Conservation (phyloP, 768 basidiomycete genomes). For the Suillus lakei region DNA sequence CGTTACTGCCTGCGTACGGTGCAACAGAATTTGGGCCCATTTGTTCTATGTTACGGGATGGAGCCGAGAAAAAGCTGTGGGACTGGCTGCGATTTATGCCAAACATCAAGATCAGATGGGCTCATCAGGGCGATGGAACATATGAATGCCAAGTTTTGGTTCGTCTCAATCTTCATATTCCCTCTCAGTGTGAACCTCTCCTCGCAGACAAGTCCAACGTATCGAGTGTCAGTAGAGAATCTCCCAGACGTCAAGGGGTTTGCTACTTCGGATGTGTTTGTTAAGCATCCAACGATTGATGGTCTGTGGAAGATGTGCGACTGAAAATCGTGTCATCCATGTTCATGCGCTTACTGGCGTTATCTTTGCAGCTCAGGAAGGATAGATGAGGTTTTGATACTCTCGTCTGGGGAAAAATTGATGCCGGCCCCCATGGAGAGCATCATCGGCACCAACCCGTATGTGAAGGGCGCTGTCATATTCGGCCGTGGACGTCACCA, state of each 20-base stretch:
- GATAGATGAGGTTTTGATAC: conserved; percentile 42
- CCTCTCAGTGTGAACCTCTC: background rate
- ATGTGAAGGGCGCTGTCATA: conserved; percentile 31
- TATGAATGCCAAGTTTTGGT: conserved; percentile 47
- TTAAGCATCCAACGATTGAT: conserved; percentile 48
- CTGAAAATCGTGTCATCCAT: background rate
- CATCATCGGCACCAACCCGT: conserved; percentile 23
- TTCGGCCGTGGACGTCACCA: conserved; percentile 39
- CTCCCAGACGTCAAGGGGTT: conserved; percentile 44
- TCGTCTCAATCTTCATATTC: background rate
- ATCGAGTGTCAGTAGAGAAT: conserved; percentile 33
- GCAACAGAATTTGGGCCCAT: conserved; percentile 32
- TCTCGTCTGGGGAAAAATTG: conserved; percentile 23
- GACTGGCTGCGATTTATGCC: conserved; percentile 37
- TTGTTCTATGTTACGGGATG: conserved; percentile 15
- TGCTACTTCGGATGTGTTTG: conserved; percentile 47
- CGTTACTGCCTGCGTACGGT: conserved; percentile 40
- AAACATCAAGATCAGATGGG: conserved; percentile 29
- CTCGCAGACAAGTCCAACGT: conserved; percentile 9
- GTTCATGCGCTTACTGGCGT: background rate
- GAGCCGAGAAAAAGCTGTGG: conserved; percentile 33
- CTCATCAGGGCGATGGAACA: conserved; percentile 35
- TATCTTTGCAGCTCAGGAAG: conserved; percentile 28
- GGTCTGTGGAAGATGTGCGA: conserved; percentile 42
- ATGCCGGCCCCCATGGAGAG: conserved; percentile 33